phyloP scores from a whole-genome alignment of 2,329 filamentous ascomycete genomes.

The Fusarium chlamydosporum region DNA sequence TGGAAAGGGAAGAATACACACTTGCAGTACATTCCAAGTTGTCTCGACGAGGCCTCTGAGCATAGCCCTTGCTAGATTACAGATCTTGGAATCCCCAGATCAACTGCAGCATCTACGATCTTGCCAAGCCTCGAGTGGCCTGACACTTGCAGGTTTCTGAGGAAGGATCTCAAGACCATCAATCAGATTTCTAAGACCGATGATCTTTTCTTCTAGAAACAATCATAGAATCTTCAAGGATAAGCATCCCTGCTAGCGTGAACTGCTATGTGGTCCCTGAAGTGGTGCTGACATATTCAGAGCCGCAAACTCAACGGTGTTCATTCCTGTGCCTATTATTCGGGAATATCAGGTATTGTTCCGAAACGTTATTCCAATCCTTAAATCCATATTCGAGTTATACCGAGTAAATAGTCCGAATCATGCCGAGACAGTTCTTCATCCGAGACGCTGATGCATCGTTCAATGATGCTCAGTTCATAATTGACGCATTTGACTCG shows the following conservation, averaged over 20 bases:
- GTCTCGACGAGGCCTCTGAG: not conserved
- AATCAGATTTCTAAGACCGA: constrained; percentile 8
- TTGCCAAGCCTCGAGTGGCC: not conserved
- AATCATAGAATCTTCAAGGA: constrained; percentile 30
- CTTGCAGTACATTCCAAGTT: not conserved
- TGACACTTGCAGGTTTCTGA: constrained; percentile 2
- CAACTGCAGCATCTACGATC: constrained; percentile 1
- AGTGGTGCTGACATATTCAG: constrained; percentile 24
- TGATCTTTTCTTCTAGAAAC: constrained; percentile 31
- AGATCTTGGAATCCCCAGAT: constrained; percentile 5
- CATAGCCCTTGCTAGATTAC: not conserved
- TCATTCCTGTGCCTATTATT: not conserved
- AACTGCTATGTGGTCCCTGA: constrained; percentile 22
- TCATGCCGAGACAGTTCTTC: constrained; percentile 43
- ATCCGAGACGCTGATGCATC: constrained; percentile 45
- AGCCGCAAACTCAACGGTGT: constrained; percentile 22
- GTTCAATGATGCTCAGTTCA: constrained; percentile 51
- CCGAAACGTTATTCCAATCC: not conserved
- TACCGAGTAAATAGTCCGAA: not conserved
- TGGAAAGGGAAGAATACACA: constrained; percentile 2
- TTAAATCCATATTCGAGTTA: not conserved
- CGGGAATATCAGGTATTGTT: constrained; percentile 1
- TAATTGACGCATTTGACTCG: constrained; percentile 52
- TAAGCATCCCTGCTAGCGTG: constrained; percentile 46
- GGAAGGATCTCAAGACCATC: constrained; percentile 15